Percentiles rank a stretch among this genome's conserved stretches.
phyloP scores from a whole-genome alignment of 768 basidiomycete species.

The Pisolithus sp. region DNA sequence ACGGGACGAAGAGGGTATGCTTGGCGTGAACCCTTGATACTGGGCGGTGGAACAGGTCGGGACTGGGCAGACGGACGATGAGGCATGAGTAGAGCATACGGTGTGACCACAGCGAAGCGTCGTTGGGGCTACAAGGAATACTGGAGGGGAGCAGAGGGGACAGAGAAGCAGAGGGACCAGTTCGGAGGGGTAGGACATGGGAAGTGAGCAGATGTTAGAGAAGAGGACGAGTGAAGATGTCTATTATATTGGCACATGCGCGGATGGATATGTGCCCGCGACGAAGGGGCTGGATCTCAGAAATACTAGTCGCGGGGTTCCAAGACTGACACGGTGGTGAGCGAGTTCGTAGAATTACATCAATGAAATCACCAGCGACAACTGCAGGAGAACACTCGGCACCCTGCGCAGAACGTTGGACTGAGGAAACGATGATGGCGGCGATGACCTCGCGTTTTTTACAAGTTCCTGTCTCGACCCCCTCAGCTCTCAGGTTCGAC shows the following conservation, averaged over 20 bases:
- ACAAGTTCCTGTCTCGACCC: neutral
- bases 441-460: constrained; percentile 10
- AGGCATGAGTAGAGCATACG: constrained; percentile 57
- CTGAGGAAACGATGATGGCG: neutral
- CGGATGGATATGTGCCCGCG: neutral
- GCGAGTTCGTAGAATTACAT: constrained; percentile 2
- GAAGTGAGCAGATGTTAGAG: constrained; percentile 3
- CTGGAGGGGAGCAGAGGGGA: constrained; percentile 40
- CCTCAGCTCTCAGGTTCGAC: neutral
- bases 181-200: constrained; percentile 19
- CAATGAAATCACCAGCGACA: neutral
- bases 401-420: neutral
- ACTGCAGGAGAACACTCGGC: neutral
- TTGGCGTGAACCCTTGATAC: constrained; percentile 19
- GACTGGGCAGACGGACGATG: constrained; percentile 27
- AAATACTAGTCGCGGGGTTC: constrained; percentile 9
- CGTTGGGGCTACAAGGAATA: constrained; percentile 39
- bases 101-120: constrained; percentile 81
- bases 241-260: constrained; percentile 1
- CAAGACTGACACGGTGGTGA: constrained; percentile 3
- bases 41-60: constrained; percentile 26
- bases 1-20: constrained; percentile 37
- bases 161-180: constrained; percentile 44
- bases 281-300: constrained; percentile 13
- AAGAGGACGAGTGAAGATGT: neutral